phyloP scores from a whole-genome alignment of 805 yeast genomes.

The Pichia ethanolica region DNA sequence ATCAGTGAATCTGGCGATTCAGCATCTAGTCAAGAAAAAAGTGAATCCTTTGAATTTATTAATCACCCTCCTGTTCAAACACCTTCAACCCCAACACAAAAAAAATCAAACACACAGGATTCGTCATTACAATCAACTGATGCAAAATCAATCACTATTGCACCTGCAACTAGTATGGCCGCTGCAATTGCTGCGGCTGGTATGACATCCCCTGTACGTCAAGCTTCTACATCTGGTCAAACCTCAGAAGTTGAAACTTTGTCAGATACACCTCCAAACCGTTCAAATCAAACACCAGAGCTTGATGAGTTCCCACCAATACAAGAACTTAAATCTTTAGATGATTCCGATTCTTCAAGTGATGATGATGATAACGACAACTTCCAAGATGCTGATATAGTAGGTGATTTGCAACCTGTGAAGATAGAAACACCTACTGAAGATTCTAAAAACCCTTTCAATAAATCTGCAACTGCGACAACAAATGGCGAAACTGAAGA shows the following conservation, averaged over 20 bases:
- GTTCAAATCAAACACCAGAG: neutral
- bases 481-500: slow-evolving; percentile 12
- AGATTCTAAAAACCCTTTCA: slow-evolving; percentile 11
- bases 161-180: slow-evolving; percentile 5
- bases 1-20: slow-evolving; percentile 8
- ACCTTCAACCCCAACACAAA: no score
- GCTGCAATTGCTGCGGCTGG: neutral
- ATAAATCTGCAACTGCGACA: neutral
- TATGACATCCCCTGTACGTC: neutral
- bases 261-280: slow-evolving; percentile 1
- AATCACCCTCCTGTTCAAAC: slow-evolving; percentile 32
- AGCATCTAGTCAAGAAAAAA: slow-evolving; percentile 17
- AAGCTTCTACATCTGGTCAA: neutral
- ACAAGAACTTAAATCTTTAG: slow-evolving; percentile 4
- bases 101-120: no score
- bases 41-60: slow-evolving; percentile 48
- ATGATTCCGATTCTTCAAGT: slow-evolving; percentile 10
- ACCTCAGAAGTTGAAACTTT: slow-evolving; percentile 1
- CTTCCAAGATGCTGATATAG: slow-evolving; percentile 12
- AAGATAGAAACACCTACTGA: neutral
- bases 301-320: slow-evolving; percentile 7
- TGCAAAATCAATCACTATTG: slow-evolving; percentile 3
- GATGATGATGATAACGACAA: slow-evolving; percentile 7
- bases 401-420: slow-evolving; percentile 6
- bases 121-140: neutral